Evolutionary conservation across 192 early-diverging fungal genomes (phyloP).

Genomic region (Dimargaris cristalligena): DNA sequence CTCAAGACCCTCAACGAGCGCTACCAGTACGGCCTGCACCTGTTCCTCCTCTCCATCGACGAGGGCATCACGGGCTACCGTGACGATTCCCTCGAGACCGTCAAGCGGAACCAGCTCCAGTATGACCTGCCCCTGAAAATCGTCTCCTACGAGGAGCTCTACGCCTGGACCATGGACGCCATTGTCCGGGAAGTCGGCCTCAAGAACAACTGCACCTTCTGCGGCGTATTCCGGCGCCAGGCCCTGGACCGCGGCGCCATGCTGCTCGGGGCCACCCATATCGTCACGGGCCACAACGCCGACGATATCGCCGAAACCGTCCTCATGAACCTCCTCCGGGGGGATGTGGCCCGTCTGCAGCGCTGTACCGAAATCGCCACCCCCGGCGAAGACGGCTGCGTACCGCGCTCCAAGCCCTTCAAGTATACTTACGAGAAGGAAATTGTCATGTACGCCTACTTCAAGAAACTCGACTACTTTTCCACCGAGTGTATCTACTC

Average conservation of each 20-base stretch:
- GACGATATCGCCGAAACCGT: constrained; percentile 99
- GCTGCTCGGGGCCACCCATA: constrained; percentile 81
- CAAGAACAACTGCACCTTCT: constrained; percentile 99
- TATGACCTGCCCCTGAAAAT: constrained; percentile 87
- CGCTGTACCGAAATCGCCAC: constrained; percentile 88
- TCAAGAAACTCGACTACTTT: constrained; percentile 93
- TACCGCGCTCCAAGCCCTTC: constrained; percentile 88
- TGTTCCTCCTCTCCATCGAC: constrained; percentile 86
- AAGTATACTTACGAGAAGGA: constrained; percentile 99
- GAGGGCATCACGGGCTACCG: constrained; percentile 96
- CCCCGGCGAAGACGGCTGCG: constrained; percentile 48
- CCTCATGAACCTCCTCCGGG: constrained; percentile 94
- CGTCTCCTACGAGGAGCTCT: constrained; percentile 86
- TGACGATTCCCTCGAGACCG: constrained; percentile 95
- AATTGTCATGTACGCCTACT: constrained; percentile 99
- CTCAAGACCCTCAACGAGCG: constrained; percentile 87
- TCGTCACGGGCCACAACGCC: constrained; percentile 97
- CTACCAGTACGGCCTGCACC: constrained; percentile 77
- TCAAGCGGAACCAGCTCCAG: constrained; percentile 87
- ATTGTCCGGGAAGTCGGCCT: constrained; percentile 87
- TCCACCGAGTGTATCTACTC: constrained; percentile 98
- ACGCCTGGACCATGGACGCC: constrained; percentile 91
- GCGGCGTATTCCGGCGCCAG: constrained; percentile 94
- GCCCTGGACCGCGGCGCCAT: constrained; percentile 89
- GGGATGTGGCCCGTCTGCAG: constrained; percentile 77